Conservation (phyloP, 306 rosid species). For the Dryas octopetala region DNA sequence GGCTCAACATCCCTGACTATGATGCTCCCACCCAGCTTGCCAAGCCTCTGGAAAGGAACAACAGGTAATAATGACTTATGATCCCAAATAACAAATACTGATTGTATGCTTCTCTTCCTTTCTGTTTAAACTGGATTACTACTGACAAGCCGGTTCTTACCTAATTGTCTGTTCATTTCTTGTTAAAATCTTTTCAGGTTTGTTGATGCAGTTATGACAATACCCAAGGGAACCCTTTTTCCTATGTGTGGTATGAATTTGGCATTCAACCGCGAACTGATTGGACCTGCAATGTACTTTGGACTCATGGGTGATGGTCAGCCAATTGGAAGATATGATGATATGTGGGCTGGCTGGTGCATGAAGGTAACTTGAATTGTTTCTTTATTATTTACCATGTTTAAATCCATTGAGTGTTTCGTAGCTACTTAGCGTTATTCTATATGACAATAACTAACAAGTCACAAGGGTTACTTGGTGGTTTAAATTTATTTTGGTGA, state of each 20-base stretch:
- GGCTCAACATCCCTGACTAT: constrained; percentile 90
- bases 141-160: neutral
- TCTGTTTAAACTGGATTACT: neutral
- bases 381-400: neutral
- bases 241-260: constrained; percentile 97
- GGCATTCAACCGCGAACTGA: constrained; percentile 74
- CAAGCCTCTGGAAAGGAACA: constrained; percentile 82
- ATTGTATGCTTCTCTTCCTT: too few relatives aligned
- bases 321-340: constrained; percentile 87
- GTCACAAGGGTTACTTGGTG: too few relatives aligned
- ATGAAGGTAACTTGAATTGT: constrained; percentile 54
- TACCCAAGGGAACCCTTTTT: constrained; percentile 79
- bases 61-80: constrained; percentile 38
- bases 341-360: constrained; percentile 99
- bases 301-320: constrained; percentile 99
- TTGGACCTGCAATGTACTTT: constrained; percentile 93
- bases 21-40: constrained; percentile 94
- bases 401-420: too few relatives aligned
- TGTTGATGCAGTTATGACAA: constrained; percentile 82
- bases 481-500: too few relatives aligned
- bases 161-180: neutral
- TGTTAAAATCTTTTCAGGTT: constrained; percentile 42
- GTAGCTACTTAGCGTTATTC: too few relatives aligned
- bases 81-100: neutral
- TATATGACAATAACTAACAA: too few relatives aligned